Percentiles rank a stretch among this genome's conserved stretches.
Conservation (phyloP, 768 basidiomycete genomes). For the Strobilomyces echinocephalus region DNA sequence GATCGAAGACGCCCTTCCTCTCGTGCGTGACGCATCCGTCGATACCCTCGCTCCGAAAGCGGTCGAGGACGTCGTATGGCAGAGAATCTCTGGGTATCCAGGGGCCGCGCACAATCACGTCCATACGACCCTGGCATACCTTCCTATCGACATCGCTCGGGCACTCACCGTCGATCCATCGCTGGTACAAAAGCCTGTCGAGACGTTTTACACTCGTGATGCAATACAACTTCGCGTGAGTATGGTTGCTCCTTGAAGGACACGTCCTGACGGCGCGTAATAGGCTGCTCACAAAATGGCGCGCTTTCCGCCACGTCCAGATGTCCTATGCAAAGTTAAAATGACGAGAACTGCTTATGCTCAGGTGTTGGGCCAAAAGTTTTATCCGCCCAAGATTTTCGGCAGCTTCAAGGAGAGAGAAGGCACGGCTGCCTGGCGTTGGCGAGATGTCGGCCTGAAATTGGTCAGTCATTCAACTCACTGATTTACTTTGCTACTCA, state of each 20-base stretch:
- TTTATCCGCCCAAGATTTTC: constrained; percentile 88
- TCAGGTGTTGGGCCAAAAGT: constrained; percentile 86
- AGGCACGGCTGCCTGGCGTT: constrained; percentile 63
- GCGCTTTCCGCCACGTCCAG: constrained; percentile 75
- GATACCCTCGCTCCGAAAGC: constrained; percentile 56
- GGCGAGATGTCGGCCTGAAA: constrained; percentile 90
- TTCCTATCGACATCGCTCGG: constrained; percentile 77
- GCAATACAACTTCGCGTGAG: constrained; percentile 82
- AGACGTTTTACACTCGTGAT: constrained; percentile 95
- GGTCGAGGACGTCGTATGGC: constrained; percentile 67
- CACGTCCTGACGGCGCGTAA: constrained; percentile 3
- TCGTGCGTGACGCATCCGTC: constrained; percentile 50
- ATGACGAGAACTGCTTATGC: constrained; percentile 94
- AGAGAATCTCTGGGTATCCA: constrained; percentile 76
- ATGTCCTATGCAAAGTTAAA: constrained; percentile 55
- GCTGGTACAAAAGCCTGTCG: constrained; percentile 81
- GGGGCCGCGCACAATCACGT: constrained; percentile 56
- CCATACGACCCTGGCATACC: constrained; percentile 72
- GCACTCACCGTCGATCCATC: constrained; percentile 58
- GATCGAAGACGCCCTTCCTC: constrained; percentile 55
- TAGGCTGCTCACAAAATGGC: constrained; percentile 87
- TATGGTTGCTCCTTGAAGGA: constrained; percentile 1
- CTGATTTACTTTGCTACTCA: not conserved
- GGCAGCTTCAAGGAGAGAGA: constrained; percentile 65
- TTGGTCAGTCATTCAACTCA: constrained; percentile 47